Percentiles rank a stretch among this genome's conserved stretches.
Evolutionary conservation across 805 yeast species (phyloP).

Genomic region (Sugiyamaella americana): DNA sequence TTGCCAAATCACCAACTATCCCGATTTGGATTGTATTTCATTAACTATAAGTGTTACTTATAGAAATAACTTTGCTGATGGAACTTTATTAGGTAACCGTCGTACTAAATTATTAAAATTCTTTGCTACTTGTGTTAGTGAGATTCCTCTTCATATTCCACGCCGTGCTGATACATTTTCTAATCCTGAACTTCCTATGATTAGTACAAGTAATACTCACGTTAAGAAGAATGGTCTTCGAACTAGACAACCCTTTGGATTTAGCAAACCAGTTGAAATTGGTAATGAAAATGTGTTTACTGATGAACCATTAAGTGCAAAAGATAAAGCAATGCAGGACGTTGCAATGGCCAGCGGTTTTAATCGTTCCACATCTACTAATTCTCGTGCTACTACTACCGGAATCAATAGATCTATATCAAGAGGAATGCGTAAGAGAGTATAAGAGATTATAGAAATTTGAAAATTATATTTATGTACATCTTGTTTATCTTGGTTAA

Average conservation of each 20-base stretch:
- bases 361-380: constrained; percentile 5
- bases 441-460: background rate
- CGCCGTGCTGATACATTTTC: constrained; percentile 30
- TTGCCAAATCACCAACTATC: constrained; percentile 29
- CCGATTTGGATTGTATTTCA: constrained; percentile 31
- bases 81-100: constrained; percentile 26
- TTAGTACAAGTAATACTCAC: background rate
- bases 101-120: constrained; percentile 28
- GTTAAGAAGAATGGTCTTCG: background rate
- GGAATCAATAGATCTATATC: constrained; percentile 3
- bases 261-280: background rate
- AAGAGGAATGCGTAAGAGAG: constrained; percentile 4
- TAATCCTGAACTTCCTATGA: constrained; percentile 32
- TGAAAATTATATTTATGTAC: too few relatives aligned
- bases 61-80: constrained; percentile 32
- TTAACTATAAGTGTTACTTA: constrained; percentile 27
- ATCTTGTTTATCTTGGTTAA: too few relatives aligned
- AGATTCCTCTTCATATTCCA: constrained; percentile 33
- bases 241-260: constrained; percentile 3
- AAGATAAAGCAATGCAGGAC: background rate
- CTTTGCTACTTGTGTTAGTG: constrained; percentile 29
- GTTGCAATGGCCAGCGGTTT: background rate
- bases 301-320: constrained; percentile 1
- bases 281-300: constrained; percentile 4
- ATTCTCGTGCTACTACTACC: constrained; percentile 8